These are phyloP conservation scores for Phytopythium vexans DNA, from an alignment of 352 stramenopile species.

Conservation along the genomic window DNA sequence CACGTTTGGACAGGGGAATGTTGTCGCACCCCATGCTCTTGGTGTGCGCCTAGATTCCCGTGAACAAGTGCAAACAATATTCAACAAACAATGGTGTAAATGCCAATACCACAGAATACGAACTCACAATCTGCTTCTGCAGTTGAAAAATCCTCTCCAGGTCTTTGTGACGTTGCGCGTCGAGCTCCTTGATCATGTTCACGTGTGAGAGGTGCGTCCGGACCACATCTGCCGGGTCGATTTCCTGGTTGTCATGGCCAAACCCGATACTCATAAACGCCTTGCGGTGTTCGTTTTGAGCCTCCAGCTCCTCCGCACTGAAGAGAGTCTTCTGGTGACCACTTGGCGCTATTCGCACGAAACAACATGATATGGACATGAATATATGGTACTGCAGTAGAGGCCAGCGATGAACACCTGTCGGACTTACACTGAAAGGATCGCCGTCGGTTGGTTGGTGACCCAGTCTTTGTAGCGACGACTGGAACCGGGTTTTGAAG, in stretches of 20 bases:
- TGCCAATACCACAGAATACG: background rate
- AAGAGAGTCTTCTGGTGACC: constrained; percentile 2
- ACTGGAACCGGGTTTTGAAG: background rate
- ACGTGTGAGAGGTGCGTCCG: constrained; percentile 62
- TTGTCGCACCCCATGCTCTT: constrained; percentile 43
- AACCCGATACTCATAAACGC: constrained; percentile 75
- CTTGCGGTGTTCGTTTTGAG: constrained; percentile 36
- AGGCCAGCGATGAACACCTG: no score
- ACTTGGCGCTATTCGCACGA: no score
- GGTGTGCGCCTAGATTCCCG: constrained; percentile 31
- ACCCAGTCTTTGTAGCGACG: no score
- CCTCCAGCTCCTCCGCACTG: constrained; percentile 17
- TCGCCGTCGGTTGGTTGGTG: no score
- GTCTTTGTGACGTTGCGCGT: constrained; percentile 58
- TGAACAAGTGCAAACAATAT: background rate
- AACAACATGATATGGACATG: background rate
- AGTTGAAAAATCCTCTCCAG: constrained; percentile 48
- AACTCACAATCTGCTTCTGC: constrained; percentile 59
- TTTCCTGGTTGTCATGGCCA: constrained; percentile 38
- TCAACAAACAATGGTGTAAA: background rate
- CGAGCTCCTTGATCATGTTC: constrained; percentile 63
- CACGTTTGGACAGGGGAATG: constrained; percentile 55
- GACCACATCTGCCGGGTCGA: constrained; percentile 72
- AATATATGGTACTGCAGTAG: background rate
- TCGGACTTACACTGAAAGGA: no score